Evolutionary conservation across 2,329 filamentous ascomycete genomes (phyloP), one percentile per base, ranked within the genome.

Genomic region (Talaromyces amestolkiae): DNA sequence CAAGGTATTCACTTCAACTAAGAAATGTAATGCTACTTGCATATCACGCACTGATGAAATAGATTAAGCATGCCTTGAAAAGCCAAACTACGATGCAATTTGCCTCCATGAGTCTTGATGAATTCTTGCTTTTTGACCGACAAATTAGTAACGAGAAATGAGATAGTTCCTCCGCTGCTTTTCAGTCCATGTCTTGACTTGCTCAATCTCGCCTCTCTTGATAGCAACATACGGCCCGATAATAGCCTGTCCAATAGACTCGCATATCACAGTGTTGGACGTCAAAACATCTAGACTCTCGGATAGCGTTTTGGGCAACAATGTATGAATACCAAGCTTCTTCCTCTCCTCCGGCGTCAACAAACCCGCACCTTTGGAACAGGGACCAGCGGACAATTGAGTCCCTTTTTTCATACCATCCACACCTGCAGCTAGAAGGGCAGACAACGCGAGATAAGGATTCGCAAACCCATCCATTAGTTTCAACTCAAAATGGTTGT

Each of bases 391-490:
- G 39, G 53, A 53, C n/a, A 61, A 54, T 15, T 22, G 27, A 24
- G 45, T 33, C 35, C 31, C 31, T 37, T 35, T 66, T 24, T 37
- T 22, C 22, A 70, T 43, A 8, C 69, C 68, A 31, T 67, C 61
- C 19, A 71, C 51, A 5, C 72, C 72, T 1, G 68, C 72, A 1
- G 70, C 69, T 24, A 74, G 49, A 49, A 73, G 66, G 0, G 70
- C 69, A 27, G 68, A 67, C 15, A 74, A 58, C 2, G 68, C 69
- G 10, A 73, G 45, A 54, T 74, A 74, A 4, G 72, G 73, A 58
- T 74, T 75, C 10, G 72, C 69, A 54, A 73, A 56, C 6, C 72
- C 73, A 62, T 72, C 71, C 63, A 72, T 64, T 5, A 71, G 60
- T 60, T 73, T 75, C 10, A 74, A 33, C 58, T 73, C 72, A 51